phyloP scores from a whole-genome alignment of 2,329 filamentous ascomycete genomes.

The Trichoderma gracile region DNA sequence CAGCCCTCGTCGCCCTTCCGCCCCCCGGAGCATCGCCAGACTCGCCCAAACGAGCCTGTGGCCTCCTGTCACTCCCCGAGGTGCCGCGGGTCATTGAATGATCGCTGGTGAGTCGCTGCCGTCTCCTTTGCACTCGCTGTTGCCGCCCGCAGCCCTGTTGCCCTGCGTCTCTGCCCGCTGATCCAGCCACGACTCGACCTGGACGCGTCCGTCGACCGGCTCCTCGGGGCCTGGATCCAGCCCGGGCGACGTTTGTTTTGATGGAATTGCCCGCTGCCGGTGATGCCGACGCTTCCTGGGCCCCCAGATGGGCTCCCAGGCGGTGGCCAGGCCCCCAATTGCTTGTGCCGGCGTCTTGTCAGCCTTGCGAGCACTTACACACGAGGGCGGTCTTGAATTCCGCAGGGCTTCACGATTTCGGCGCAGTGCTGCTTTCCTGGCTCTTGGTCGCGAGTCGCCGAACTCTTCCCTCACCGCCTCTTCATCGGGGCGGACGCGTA shows the following conservation, averaged over 20 bases:
- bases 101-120: slow-evolving; percentile 53
- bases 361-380: slow-evolving; percentile 52
- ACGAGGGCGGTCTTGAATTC: slow-evolving; percentile 47
- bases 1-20: slow-evolving; percentile 35
- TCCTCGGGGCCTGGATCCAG: slow-evolving; percentile 33
- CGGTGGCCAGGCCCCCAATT: slow-evolving; percentile 44
- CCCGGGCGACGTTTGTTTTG: slow-evolving; percentile 35
- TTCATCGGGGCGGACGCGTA: slow-evolving; percentile 30
- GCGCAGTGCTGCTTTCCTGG: slow-evolving; percentile 28
- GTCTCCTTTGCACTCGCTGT: slow-evolving; percentile 33
- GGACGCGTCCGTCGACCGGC: slow-evolving; percentile 41
- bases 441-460: slow-evolving; percentile 36
- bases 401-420: slow-evolving; percentile 38
- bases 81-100: slow-evolving; percentile 46
- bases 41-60: slow-evolving; percentile 31
- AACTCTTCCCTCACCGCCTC: slow-evolving; percentile 29
- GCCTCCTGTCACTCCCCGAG: slow-evolving; percentile 33
- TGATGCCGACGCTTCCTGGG: slow-evolving; percentile 37
- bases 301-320: slow-evolving; percentile 29
- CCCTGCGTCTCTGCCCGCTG: slow-evolving; percentile 39
- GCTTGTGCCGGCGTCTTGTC: slow-evolving; percentile 44
- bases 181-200: slow-evolving; percentile 39
- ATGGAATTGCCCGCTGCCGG: slow-evolving; percentile 41
- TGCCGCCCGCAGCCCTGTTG: slow-evolving; percentile 38
- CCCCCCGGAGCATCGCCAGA: slow-evolving; percentile 32